Evolutionary conservation across 2,329 filamentous ascomycete species (phyloP), one percentile per base, ranked within the genome.

Genomic region (Lachnellula occidentalis): DNA sequence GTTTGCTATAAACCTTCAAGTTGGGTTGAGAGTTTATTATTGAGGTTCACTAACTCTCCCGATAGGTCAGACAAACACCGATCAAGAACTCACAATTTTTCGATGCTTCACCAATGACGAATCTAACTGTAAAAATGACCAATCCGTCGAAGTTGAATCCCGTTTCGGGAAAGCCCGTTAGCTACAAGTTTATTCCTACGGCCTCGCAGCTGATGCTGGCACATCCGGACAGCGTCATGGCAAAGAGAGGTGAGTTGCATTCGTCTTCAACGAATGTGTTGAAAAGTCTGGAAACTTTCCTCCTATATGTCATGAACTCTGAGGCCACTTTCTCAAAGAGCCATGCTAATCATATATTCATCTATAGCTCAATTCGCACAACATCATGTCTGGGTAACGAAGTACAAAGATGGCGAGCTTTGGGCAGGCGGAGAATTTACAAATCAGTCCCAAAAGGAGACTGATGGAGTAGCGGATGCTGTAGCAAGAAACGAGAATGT

Each of bases 401-500:
- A 86, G 65, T 95, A 89, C 91, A 80, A 77, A 81, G 68, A 70
- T 49, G 63, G 64, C 21, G 67, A 71, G 52, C 58, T 68, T 19
- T 70, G 61, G 58, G 69, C 69, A 17, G 66, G 62, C 34, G 69
- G 69, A 21, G 62, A 66, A 50, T 70, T 67, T 51, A 70, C 69
- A 14, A 68, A 69, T 53, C 67, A 69, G 54, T 67, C 66, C 42
- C 27, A 31, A 31, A 31, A 31, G 9, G 63, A 64, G 51, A 34
- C 57, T 17, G 56, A 61, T 55, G 64, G 63, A 37, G 63, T 65
- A 34, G 46, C 64, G 90, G 88, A 95, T 72, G 76, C 78, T 50
- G 90, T 95, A 67, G 82, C 88, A 58, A 85, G 95, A 72, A 80
- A 88, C 2, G 91, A 96, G 74, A 90, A 95, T 0, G 90, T 90